phyloP scores from a whole-genome alignment of 805 yeast genomes.

The Wickerhamomyces xylosicus region DNA sequence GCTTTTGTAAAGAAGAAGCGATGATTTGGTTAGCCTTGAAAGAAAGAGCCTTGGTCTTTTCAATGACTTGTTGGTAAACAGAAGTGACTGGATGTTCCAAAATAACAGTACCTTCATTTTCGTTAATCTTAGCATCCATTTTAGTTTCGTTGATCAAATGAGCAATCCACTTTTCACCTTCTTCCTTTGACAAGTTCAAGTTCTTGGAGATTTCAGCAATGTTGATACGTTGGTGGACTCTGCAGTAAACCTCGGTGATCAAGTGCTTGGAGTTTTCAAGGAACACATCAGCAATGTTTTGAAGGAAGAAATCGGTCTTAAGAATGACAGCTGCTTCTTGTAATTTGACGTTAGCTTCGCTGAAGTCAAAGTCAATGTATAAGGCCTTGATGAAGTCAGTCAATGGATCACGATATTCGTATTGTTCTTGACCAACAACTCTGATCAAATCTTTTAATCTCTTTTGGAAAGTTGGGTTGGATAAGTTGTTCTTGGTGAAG shows the following conservation, averaged over 20 bases:
- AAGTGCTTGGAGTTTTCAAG: slow-evolving; percentile 37
- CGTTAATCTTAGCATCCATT: slow-evolving; percentile 45
- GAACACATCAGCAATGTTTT: slow-evolving; percentile 29
- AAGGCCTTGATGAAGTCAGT: slow-evolving; percentile 44
- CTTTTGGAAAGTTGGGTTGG: slow-evolving; percentile 32
- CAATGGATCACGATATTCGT: slow-evolving; percentile 58
- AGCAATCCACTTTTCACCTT: slow-evolving; percentile 42
- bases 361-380: slow-evolving; percentile 50
- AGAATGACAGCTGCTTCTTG: slow-evolving; percentile 36
- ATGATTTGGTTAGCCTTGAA: slow-evolving; percentile 50
- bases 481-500: slow-evolving; percentile 17
- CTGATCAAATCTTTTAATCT: slow-evolving; percentile 47
- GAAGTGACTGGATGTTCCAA: slow-evolving; percentile 43
- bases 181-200: slow-evolving; percentile 33
- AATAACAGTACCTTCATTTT: slow-evolving; percentile 39
- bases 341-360: slow-evolving; percentile 37
- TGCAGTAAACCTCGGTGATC: slow-evolving; percentile 42
- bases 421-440: slow-evolving; percentile 48
- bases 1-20: slow-evolving; percentile 30
- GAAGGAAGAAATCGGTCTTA: slow-evolving; percentile 48
- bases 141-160: slow-evolving; percentile 37
- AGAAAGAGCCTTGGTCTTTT: slow-evolving; percentile 55
- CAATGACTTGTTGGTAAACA: slow-evolving; percentile 59
- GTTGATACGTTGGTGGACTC: slow-evolving; percentile 41
- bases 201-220: slow-evolving; percentile 33